Evolutionary conservation across 1,284 basidiomycete genomes (phyloP).

Genomic region (Leccinum brunneo-olivaceum): DNA sequence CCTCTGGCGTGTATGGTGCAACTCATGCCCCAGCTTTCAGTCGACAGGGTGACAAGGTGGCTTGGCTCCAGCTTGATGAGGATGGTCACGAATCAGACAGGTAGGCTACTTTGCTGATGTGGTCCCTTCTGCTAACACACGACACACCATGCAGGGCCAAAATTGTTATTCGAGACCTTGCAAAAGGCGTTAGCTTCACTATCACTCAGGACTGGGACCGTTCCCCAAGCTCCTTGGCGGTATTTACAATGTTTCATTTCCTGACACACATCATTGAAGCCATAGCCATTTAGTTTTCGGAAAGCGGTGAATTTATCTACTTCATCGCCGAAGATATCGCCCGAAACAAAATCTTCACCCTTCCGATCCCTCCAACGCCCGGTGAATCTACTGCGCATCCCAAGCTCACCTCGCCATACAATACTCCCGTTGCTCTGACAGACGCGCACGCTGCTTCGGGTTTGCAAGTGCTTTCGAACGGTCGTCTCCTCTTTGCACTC

Average conservation of each 20-base stretch:
- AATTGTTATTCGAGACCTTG: conserved; percentile 73
- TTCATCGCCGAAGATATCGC: conserved; percentile 73
- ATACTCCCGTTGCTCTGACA: conserved; percentile 54
- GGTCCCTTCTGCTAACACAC: conserved; percentile 1
- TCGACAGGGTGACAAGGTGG: conserved; percentile 61
- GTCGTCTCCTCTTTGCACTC: conserved; percentile 59
- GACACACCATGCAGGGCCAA: conserved; percentile 43
- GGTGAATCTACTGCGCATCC: conserved; percentile 44
- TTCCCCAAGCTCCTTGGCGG: conserved; percentile 44
- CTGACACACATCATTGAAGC: not conserved
- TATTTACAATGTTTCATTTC: conserved; percentile 2
- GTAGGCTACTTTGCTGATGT: conserved; percentile 29
- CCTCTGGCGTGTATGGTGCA: conserved; percentile 79
- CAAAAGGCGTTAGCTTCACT: conserved; percentile 58
- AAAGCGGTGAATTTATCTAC: conserved; percentile 64
- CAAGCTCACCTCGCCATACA: conserved; percentile 40
- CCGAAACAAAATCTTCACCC: conserved; percentile 63
- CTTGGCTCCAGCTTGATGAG: conserved; percentile 80
- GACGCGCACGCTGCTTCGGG: conserved; percentile 49
- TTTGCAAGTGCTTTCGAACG: conserved; percentile 53
- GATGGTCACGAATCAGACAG: conserved; percentile 86
- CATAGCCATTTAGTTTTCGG: conserved; percentile 52
- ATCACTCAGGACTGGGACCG: conserved; percentile 81
- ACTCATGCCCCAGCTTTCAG: conserved; percentile 67
- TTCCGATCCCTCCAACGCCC: conserved; percentile 62